Conservation (phyloP, 139 green algal species). For the Closterium sp. region DNA sequence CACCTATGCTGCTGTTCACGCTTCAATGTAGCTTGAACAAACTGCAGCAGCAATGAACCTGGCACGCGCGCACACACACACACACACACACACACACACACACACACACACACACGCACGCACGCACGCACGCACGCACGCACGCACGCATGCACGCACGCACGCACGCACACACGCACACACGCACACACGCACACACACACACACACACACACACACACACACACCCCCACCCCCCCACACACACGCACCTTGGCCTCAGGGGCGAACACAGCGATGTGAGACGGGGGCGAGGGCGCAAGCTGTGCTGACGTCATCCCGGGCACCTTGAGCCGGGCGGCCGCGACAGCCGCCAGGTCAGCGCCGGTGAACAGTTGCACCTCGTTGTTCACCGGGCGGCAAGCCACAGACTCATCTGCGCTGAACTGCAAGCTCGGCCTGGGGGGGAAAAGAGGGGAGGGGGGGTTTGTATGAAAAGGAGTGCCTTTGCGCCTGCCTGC, state of each 20-base stretch:
- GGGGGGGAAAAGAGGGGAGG: slow-evolving; percentile 60
- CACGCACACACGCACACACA: neutral
- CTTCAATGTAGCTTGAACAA: too few relatives aligned
- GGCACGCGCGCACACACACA: too few relatives aligned
- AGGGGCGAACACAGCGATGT: slow-evolving; percentile 32
- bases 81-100: neutral
- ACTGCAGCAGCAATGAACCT: too few relatives aligned
- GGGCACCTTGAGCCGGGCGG: slow-evolving; percentile 51
- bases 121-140: neutral
- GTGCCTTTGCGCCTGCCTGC: too few relatives aligned
- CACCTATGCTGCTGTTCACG: too few relatives aligned
- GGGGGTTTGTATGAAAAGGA: neutral
- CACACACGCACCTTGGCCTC: slow-evolving; percentile 45
- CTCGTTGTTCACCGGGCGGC: slow-evolving; percentile 79
- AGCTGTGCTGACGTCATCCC: slow-evolving; percentile 18
- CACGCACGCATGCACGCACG: neutral
- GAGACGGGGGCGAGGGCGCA: neutral
- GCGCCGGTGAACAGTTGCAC: slow-evolving; percentile 67
- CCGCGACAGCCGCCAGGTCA: slow-evolving; percentile 53
- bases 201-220: neutral
- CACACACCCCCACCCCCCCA: too few relatives aligned
- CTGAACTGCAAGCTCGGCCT: slow-evolving; percentile 78
- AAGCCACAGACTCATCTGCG: slow-evolving; percentile 64
- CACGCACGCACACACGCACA: too few relatives aligned
- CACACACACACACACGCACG: neutral